Conservation (phyloP, 345 rosid genomes). For the Dovyalis caffra region DNA sequence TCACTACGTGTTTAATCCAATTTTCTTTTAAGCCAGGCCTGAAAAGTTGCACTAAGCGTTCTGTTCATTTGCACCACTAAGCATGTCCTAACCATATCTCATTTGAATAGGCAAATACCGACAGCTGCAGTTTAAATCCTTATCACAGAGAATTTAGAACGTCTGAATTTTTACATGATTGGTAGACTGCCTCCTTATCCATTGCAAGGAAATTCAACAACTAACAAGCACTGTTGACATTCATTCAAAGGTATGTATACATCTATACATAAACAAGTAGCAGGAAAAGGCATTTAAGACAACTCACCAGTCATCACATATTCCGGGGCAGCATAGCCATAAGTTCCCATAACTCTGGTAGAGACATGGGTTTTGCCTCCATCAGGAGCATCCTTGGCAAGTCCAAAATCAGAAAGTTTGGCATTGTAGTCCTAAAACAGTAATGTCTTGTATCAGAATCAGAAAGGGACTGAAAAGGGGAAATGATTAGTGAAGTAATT, state of each 20-base stretch:
- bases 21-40: not conserved
- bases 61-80: not conserved
- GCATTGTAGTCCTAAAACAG: constrained; percentile 39
- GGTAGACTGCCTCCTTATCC: not conserved
- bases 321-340: constrained; percentile 47
- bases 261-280: not conserved
- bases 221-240: not conserved
- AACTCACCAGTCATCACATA: constrained; percentile 43
- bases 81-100: not conserved
- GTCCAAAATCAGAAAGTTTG: constrained; percentile 48
- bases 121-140: not conserved
- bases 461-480: not conserved
- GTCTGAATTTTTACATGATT: not conserved
- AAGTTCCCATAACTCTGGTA: constrained; percentile 48
- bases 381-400: constrained; percentile 47
- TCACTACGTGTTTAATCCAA: too few species aligned
- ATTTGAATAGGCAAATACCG: not conserved
- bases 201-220: not conserved
- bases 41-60: not conserved
- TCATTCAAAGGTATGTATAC: not conserved
- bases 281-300: not conserved
- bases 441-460: not conserved
- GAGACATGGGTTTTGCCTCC: constrained; percentile 45
- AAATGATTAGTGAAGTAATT: not conserved
- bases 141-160: not conserved